These are phyloP conservation scores for Neurospora sp. DNA, from an alignment of 2,329 filamentous ascomycete genomes.

Conservation along the genomic window DNA sequence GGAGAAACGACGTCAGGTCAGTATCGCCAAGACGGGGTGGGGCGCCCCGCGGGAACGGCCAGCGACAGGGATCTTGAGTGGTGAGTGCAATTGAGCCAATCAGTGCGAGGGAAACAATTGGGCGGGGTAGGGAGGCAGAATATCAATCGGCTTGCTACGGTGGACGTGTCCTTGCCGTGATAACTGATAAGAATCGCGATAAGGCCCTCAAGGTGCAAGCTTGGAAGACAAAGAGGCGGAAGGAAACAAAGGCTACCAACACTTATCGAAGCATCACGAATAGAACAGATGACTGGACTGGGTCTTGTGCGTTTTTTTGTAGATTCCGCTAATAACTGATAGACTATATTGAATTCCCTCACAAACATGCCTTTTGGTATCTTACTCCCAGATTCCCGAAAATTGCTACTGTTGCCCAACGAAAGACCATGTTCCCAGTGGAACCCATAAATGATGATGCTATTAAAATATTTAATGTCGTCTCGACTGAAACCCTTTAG, in stretches of 20 bases:
- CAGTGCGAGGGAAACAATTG: not conserved
- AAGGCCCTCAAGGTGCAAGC: not conserved
- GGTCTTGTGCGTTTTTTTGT: not conserved
- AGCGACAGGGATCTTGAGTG: not conserved
- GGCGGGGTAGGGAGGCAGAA: not conserved
- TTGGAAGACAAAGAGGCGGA: not conserved
- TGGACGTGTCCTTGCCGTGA: not conserved
- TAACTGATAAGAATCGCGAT: not conserved
- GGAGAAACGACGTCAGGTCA: not conserved
- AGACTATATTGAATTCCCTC: conserved; percentile 7
- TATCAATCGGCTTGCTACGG: not conserved
- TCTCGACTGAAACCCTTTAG: conserved; percentile 37
- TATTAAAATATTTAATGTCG: conserved; percentile 14
- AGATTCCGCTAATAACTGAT: not conserved
- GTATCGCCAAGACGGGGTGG: not conserved
- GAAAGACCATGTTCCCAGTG: conserved; percentile 12
- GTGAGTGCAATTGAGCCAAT: not conserved
- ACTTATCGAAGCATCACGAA: not conserved
- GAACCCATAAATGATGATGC: conserved; percentile 13
- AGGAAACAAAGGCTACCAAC: not conserved
- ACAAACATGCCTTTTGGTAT: conserved; percentile 17
- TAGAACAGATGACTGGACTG: not conserved
- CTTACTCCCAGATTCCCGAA: conserved; percentile 12
- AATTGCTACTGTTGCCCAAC: conserved; percentile 5
- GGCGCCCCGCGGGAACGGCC: not conserved